These are phyloP conservation scores for Sporothrix dimorphospora DNA, from an alignment of 2,329 filamentous ascomycete species.

Conservation along the genomic window DNA sequence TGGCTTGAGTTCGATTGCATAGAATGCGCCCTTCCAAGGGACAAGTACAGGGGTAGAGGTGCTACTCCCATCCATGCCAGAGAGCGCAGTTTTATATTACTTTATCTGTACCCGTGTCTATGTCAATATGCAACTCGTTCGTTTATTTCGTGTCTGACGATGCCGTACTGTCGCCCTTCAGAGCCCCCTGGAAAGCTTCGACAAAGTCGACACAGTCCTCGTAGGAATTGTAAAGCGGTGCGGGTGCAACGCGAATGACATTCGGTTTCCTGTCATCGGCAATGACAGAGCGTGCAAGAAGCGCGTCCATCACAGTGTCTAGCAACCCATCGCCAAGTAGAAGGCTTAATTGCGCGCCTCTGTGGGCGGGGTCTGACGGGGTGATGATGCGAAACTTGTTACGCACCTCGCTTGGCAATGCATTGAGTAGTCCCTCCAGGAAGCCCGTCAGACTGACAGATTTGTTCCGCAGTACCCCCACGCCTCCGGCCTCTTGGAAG, in stretches of 20 bases:
- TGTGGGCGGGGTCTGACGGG: constrained; percentile 65
- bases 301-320: constrained; percentile 64
- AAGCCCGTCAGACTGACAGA: constrained; percentile 76
- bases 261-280: constrained; percentile 84
- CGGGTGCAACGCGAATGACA: constrained; percentile 81
- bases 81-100: no score
- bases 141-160: neutral
- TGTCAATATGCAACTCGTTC: no score
- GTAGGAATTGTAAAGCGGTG: constrained; percentile 82
- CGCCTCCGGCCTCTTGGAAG: constrained; percentile 68
- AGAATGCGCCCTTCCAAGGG: no score
- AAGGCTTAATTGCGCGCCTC: constrained; percentile 80
- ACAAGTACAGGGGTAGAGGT: no score
- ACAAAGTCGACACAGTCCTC: constrained; percentile 53
- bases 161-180: constrained; percentile 5
- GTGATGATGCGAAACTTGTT: constrained; percentile 67
- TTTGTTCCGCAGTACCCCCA: constrained; percentile 69
- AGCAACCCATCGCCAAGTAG: constrained; percentile 68
- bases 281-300: constrained; percentile 72
- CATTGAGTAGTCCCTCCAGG: constrained; percentile 67
- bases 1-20: no score
- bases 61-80: no score
- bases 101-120: no score
- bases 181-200: constrained; percentile 27
- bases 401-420: constrained; percentile 42